Base-by-base conservation (phyloP, 306 rosid genomes). In the Rosa multiflora region DNA sequence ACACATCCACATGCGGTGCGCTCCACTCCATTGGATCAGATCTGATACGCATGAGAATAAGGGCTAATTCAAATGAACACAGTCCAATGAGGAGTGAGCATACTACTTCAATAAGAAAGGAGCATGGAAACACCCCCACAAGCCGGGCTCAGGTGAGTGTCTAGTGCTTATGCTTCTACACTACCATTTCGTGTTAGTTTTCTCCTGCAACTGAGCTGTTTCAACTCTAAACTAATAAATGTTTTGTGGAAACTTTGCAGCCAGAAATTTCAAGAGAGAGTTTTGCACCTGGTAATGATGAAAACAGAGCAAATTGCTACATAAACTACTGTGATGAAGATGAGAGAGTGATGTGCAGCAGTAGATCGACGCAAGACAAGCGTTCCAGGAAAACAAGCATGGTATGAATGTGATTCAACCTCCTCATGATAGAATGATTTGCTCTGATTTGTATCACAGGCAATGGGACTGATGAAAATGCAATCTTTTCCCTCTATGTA, bases 21-120 rank as follows among this genome's bases (percentile, higher is more conserved):
- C 94, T 95, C 76, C 98, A 85, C 71, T 95, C 97, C 63, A 88
- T 95, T 43, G 97, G 98, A 79, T 95, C 98, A 56, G 99, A 95
- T 81, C 89, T 91, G 75, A 95, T 98, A n/a, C 86, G 99, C 78
- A 91, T 92, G 99, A 86, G 70, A 82, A 86, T 95, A 77, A 78
- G 84, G 77, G 86, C 97, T 29, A 91, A 87, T 18, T 26, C 79
- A 18, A 72, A 81, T 69, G 82, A 84, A 62, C 62, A 86, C 44
- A 89, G 76, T 80, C 87, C 95, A 46, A 58, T 49, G 56, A 82
- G 89, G 81, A 87, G 87, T 69, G 92, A 86, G 71, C 92, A 75
- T 71, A 84, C 88, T 13, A 52, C 37, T 63, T 75, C 86, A 7
- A 95, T 82, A 85, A 71, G 80, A 10, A 88, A 77, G 81, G 94